A percentile compares a stretch with the other conserved stretches of the same genome.
Conservation (phyloP, 805 yeast genomes). For the Yarrowia deformans region DNA sequence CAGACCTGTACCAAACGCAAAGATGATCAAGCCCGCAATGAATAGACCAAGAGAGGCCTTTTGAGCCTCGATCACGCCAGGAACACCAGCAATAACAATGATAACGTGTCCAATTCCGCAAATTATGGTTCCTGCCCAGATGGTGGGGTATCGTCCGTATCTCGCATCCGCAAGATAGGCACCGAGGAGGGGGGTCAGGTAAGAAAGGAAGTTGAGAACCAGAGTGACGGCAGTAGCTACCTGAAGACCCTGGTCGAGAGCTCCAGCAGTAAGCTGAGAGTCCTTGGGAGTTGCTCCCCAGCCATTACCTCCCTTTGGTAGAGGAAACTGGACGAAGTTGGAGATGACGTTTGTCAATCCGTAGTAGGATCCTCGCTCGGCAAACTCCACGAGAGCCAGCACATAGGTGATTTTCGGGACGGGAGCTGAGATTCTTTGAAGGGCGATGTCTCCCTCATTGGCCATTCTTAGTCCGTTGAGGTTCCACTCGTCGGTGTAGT, state of each 20-base stretch:
- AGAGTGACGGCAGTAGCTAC: slow-evolving; percentile 14
- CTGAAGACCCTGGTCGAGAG: slow-evolving; percentile 18
- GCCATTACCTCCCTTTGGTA: slow-evolving; percentile 58
- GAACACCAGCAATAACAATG: slow-evolving; percentile 14
- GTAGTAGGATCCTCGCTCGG: slow-evolving; percentile 64
- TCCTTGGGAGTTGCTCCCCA: slow-evolving; percentile 55
- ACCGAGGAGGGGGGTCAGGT: slow-evolving; percentile 15
- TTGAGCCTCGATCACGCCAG: slow-evolving; percentile 10
- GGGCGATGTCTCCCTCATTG: not conserved
- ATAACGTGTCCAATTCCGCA: slow-evolving; percentile 24
- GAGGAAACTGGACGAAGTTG: slow-evolving; percentile 60
- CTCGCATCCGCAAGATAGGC: slow-evolving; percentile 19
- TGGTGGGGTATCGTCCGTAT: slow-evolving; percentile 19
- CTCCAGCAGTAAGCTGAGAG: slow-evolving; percentile 12
- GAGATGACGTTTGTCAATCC: slow-evolving; percentile 56
- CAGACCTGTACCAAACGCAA: slow-evolving; percentile 17
- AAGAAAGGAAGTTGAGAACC: slow-evolving; percentile 16
- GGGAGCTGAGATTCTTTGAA: slow-evolving; percentile 5
- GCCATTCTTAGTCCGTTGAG: slow-evolving; percentile 13
- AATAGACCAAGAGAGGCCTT: slow-evolving; percentile 12
- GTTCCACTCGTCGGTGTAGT: slow-evolving; percentile 15
- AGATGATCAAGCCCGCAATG: slow-evolving; percentile 8
- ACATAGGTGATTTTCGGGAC: slow-evolving; percentile 17
- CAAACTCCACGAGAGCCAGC: slow-evolving; percentile 55
- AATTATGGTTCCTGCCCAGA: slow-evolving; percentile 19